phyloP scores from a whole-genome alignment of 306 rosid genomes.

The Prunus persica region DNA sequence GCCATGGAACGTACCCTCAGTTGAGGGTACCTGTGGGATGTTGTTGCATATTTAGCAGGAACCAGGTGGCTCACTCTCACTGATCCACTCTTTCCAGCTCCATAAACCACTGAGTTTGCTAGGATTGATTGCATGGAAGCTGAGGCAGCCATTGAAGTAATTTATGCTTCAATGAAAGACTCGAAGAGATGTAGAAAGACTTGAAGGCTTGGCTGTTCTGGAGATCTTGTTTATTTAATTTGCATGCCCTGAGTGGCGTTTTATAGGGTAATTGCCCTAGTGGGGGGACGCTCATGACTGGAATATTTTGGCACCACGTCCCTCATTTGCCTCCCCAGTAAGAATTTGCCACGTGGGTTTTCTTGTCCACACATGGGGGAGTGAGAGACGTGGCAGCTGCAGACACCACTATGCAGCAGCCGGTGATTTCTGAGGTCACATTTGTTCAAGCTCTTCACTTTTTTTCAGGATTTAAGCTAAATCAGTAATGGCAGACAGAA shows the following conservation, averaged over 20 bases:
- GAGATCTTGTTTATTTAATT: neutral
- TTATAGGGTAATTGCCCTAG: neutral
- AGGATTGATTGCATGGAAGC: no score
- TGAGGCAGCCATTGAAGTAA: no score
- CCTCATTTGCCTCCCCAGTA: neutral
- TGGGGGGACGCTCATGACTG: neutral
- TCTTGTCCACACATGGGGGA: neutral
- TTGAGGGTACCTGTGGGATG: no score
- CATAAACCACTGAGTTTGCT: no score
- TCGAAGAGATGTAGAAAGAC: neutral
- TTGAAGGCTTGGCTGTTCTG: neutral
- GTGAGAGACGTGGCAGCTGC: neutral
- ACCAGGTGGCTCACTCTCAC: no score
- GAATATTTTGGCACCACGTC: constrained; percentile 26
- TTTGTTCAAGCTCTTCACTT: neutral
- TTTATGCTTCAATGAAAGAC: no score
- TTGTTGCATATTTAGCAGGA: no score
- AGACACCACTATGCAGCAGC: neutral
- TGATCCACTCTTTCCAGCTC: no score
- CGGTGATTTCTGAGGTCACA: neutral
- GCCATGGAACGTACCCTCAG: no score
- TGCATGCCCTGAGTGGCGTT: neutral
- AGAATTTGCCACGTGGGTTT: neutral
- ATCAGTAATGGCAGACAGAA: no score
- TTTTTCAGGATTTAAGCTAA: neutral